Evolutionary conservation across 2,329 filamentous ascomycete species (phyloP).

Genomic region (Fonsecaea erecta): DNA sequence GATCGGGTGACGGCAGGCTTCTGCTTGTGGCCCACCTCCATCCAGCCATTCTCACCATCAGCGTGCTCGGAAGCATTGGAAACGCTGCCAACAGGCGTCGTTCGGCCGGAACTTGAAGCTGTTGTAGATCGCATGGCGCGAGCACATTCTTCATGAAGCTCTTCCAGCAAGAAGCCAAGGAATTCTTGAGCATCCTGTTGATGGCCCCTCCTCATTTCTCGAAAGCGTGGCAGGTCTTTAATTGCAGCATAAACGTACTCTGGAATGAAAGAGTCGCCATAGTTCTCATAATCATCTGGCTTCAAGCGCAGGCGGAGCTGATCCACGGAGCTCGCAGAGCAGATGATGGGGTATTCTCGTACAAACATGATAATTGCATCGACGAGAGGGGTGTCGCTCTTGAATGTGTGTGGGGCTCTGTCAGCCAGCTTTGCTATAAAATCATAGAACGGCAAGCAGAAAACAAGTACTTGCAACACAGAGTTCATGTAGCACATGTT

Average conservation of each 20-base stretch:
- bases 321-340: constrained; percentile 74
- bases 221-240: constrained; percentile 81
- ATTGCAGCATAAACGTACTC: constrained; percentile 97
- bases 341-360: constrained; percentile 85
- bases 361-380: constrained; percentile 98
- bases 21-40: constrained; percentile 92
- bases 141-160: constrained; percentile 89
- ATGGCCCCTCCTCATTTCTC: constrained; percentile 90
- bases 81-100: constrained; percentile 49
- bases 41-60: constrained; percentile 71
- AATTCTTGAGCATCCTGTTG: constrained; percentile 99
- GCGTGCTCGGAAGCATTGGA: constrained; percentile 52
- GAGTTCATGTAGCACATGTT: constrained; percentile 99
- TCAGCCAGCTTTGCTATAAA: constrained; percentile 87
- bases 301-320: constrained; percentile 76
- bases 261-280: constrained; percentile 87
- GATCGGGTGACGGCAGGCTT: constrained; percentile 83
- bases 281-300: constrained; percentile 81
- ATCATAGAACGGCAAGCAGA: constrained; percentile 91
- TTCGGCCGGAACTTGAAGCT: constrained; percentile 49
- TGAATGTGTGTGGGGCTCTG: constrained; percentile 86
- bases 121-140: constrained; percentile 68
- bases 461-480: constrained; percentile 92
- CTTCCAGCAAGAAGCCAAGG: constrained; percentile 87
- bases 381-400: constrained; percentile 89